Evolutionary conservation across 176 grass and related monocot species (phyloP).

Genomic region (Themeda triandra): DNA sequence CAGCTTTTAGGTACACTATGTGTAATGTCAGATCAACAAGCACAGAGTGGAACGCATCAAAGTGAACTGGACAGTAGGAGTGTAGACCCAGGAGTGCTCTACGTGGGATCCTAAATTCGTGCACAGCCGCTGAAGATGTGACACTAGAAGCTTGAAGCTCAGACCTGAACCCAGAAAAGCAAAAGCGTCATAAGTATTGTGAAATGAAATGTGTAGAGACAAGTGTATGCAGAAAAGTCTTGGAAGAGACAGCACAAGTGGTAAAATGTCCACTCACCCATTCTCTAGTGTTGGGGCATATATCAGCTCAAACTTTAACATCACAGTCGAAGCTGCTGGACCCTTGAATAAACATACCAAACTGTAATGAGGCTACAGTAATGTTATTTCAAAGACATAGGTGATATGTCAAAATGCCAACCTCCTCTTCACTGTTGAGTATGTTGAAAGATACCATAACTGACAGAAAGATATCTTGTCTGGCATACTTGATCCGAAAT

Average conservation of each 20-base stretch:
- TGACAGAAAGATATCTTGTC: conserved; percentile 91
- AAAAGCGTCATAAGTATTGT: conserved; percentile 21
- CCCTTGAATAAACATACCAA: conserved; percentile 59
- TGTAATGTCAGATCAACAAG: conserved; percentile 94
- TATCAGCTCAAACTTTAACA: conserved; percentile 96
- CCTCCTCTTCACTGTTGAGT: conserved; percentile 68
- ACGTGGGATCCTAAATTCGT: conserved; percentile 93
- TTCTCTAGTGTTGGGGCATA: conserved; percentile 77
- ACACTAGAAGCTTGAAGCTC: conserved; percentile 66
- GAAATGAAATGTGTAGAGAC: conserved; percentile 2
- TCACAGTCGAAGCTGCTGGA: conserved; percentile 63
- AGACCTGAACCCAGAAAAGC: conserved; percentile 49
- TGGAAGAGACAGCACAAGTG: conserved; percentile 13
- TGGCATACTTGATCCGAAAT: conserved; percentile 90
- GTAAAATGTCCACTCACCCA: conserved; percentile 45
- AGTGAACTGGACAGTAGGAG: conserved; percentile 95
- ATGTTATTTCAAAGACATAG: conserved; percentile 20
- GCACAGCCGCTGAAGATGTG: conserved; percentile 64
- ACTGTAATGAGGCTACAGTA: conserved; percentile 18
- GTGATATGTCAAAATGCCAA: conserved; percentile 26
- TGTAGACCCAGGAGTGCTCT: conserved; percentile 84
- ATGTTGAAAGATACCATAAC: conserved; percentile 99
- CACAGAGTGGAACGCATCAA: conserved; percentile 84
- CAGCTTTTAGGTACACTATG: conserved; percentile 87
- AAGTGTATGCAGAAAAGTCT: background rate